Evolutionary conservation across 768 basidiomycete genomes (phyloP), one percentile per base, ranked within the genome.

Genomic region (Fomitopsis pulvina): DNA sequence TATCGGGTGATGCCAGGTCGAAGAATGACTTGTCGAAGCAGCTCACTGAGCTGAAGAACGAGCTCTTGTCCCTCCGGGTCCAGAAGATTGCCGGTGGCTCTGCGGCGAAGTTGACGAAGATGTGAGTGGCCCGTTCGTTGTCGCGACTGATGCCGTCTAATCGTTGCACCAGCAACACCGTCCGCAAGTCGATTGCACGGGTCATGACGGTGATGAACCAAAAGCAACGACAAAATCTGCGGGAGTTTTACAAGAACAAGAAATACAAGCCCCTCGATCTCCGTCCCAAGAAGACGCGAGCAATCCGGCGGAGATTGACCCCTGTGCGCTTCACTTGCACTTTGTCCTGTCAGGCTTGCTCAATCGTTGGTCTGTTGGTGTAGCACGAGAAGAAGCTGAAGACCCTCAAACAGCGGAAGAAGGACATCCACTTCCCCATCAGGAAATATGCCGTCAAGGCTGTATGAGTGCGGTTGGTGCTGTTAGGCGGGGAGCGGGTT

Each of bases 141-240:
- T 38, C 8, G 18, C 2, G 5, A 43, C 10, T 12, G 39, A 20
- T 41, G 8, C 21, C 21, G 40, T 41, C 22, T 22, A n/a, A n/a
- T n/a, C 40, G 24, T 39, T 37, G 34, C 6, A 38, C 6, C 41
- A 99, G 96, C 72, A 82, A 85, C 70, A 79, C 87, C 58, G 92
- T 97, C 70, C 94, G 96, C 79, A 98, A 97, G 76, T 94, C 92
- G 57, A 91, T 99, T 66, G 96, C 96, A 56, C 92, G 96, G 49
- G 94, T 98, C 59, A 70, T 97, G 74, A 99, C 96, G 39, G 93
- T 98, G 62, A 95, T 87, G 79, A 98, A 96, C 86, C 88, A 92
- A 69, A 99, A 99, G 74, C 84, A 86, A 60, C 90, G 95, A 60
- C 87, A 92, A 76, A 92, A 93, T 73, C 83, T 96, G 59, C 90